Base-by-base conservation (phyloP, 2,329 filamentous ascomycete genomes). In the Dactylonectria macrodidyma region DNA sequence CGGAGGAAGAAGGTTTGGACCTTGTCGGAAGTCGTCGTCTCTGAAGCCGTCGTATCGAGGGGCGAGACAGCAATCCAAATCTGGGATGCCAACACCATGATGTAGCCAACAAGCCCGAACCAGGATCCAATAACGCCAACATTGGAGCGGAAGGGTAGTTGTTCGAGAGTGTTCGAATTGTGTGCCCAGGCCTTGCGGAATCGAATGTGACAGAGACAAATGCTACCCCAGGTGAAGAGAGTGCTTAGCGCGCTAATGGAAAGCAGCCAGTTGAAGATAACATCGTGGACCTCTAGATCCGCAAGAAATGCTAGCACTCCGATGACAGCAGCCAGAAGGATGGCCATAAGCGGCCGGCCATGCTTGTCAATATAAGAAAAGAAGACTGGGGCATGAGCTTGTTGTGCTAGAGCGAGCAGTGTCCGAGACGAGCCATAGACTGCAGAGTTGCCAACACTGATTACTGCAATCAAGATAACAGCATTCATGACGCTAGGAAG, bases 391-490 rank as follows among this genome's bases (percentile, higher is more conserved):
- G 94, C 95, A 78, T 96, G 94, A 55, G 91, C 88, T 79, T 97
- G 94, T 44, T 44, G 14, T 44, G 41, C 41, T n/a, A 44, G 41
- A 44, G 41, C 41, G 6, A 44, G 41, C 4, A 98, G 88, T 0
- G 95, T 98, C 73, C 95, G 90, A 1, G 93, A 96, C 14, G 94
- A 95, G 34, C 94, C 95, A 77, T 97, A 98, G 66, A 98, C 91
- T 68, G 95, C 91, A 3, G 93, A 95, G 81, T 97, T 97, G 59
- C 95, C 95, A 65, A 97, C 95, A 1, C 94, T 97, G 34, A 98
- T 84, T 8, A 97, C 95, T 22, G 95, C 92, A 70, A 97, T 90
- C 77, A 98, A 90, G 79, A 98, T 97, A 64, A 98, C 93, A 16
- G 90, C 91, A 80, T 98, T 98, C 92, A 98, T 97, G 62, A 97